Conservation (phyloP, 176 grass and related monocot species). For the Saccharum spontaneum region DNA sequence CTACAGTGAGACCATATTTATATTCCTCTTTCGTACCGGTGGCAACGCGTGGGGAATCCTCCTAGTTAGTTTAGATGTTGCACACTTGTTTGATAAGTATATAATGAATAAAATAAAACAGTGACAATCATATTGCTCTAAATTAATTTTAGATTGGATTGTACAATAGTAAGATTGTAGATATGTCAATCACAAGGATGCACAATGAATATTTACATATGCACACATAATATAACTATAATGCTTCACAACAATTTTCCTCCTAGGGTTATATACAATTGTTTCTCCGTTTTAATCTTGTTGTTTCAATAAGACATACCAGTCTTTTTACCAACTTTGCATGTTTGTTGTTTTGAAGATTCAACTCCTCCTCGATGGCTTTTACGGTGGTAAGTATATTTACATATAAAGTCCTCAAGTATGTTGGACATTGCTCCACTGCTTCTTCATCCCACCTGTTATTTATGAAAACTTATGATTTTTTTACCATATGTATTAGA, state of each 20-base stretch:
- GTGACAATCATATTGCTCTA: not conserved
- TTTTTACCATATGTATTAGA: not conserved
- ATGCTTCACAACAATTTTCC: not conserved
- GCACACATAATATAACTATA: not conserved
- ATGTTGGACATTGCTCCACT: constrained; percentile 3
- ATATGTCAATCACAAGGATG: not conserved
- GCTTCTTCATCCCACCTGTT: constrained; percentile 36
- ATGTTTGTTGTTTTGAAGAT: constrained; percentile 23
- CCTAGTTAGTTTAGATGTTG: not conserved
- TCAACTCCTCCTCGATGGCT: constrained; percentile 26
- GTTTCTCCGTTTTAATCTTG: not conserved
- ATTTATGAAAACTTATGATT: not conserved
- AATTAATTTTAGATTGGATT: not conserved
- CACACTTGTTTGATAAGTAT: not conserved
- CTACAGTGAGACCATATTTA: no score
- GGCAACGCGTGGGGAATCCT: no score
- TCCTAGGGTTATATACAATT: not conserved
- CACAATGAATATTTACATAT: not conserved
- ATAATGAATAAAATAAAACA: not conserved
- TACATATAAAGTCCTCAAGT: constrained; percentile 14
- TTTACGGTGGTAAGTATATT: not conserved
- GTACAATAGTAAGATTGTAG: not conserved
- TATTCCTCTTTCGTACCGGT: no score
- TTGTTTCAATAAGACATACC: not conserved
- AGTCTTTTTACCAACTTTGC: not conserved